These are phyloP conservation scores for Brassica carinata DNA, from an alignment of 345 rosid species.

Conservation along the genomic window DNA sequence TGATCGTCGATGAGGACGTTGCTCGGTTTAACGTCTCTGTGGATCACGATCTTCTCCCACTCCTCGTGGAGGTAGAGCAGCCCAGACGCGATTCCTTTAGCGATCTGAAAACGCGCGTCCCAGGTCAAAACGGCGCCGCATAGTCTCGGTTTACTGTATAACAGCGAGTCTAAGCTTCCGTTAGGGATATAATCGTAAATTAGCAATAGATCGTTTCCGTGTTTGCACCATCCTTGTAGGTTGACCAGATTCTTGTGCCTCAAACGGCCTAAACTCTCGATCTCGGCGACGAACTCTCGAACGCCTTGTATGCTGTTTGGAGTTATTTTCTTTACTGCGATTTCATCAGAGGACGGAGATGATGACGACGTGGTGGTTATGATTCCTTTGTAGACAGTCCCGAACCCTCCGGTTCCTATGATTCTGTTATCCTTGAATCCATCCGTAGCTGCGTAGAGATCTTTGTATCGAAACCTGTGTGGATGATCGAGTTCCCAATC, in stretches of 20 bases:
- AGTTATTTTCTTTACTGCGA: neutral
- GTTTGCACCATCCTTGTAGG: slow-evolving; percentile 1
- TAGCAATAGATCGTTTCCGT: neutral
- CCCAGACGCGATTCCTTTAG: neutral
- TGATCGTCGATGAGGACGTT: neutral
- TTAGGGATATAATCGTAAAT: slow-evolving; percentile 1
- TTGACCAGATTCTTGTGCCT: neutral
- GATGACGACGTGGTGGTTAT: neutral
- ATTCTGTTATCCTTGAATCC: neutral
- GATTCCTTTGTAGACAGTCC: neutral
- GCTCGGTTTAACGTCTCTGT: neutral
- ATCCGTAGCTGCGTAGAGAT: neutral
- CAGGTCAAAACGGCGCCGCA: neutral
- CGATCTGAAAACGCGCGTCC: neutral
- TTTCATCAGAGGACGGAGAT: neutral
- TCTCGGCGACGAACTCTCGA: neutral
- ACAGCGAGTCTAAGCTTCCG: neutral
- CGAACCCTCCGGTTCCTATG: neutral
- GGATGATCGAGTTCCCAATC: slow-evolving; percentile 1
- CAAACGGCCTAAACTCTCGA: neutral
- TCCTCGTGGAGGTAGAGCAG: neutral
- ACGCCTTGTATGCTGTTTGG: neutral
- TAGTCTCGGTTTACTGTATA: neutral
- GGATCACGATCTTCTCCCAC: neutral
- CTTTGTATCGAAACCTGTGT: neutral